Conservation (phyloP, 176 grass and related monocot species). For the Pharus latifolius region DNA sequence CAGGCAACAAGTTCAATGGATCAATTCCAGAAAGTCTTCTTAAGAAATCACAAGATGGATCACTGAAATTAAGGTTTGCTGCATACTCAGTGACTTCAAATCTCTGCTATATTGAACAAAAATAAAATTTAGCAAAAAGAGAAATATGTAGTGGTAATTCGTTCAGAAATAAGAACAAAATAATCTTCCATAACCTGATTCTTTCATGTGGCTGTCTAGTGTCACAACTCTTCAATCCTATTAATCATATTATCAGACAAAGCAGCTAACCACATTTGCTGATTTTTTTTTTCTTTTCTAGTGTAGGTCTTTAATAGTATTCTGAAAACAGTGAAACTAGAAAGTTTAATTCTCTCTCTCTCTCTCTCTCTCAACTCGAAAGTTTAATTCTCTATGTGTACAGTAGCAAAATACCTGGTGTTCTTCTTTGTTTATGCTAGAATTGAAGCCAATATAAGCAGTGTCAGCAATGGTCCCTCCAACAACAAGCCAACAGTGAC, state of each 20-base stretch:
- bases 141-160: neutral
- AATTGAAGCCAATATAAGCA: neutral
- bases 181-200: too few relatives aligned
- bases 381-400: neutral
- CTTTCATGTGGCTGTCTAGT: neutral
- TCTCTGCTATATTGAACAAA: neutral
- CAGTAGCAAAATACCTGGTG: neutral
- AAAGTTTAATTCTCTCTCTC: neutral
- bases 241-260: neutral
- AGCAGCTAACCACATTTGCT: neutral
- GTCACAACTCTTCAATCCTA: neutral
- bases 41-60: conserved; percentile 26
- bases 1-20: conserved; percentile 27
- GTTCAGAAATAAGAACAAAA: neutral
- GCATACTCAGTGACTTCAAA: neutral
- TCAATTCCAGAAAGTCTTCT: conserved; percentile 37
- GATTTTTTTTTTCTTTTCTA: neutral
- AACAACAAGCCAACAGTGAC: neutral
- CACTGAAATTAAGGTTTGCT: conserved; percentile 39
- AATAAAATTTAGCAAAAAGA: neutral
- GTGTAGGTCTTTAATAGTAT: neutral
- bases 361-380: too few relatives aligned
- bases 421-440: neutral
- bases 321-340: neutral
- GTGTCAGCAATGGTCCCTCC: neutral